Base-by-base conservation (phyloP, 306 rosid species). In the Cucurbita argyrosperma region DNA sequence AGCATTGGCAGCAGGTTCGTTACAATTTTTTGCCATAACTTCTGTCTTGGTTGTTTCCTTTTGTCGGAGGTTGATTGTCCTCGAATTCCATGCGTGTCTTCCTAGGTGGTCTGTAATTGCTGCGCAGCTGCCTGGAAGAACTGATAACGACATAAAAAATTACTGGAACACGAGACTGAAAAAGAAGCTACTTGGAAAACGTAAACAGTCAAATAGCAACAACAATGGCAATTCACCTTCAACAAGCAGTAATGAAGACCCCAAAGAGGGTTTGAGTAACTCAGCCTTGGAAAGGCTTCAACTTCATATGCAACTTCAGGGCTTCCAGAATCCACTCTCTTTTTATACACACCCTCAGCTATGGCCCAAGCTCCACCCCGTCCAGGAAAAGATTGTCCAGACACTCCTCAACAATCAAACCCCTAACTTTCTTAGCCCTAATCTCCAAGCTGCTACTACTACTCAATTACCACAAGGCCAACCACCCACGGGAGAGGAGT, bases 41-140 rank as follows among this genome's bases (percentile, higher is more conserved):
- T 72, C 5, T 42, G 6, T 56, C 21, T 56, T 37, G 43, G 69
- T 68, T 77, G 10, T 68, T 80, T 77, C 18, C 38, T 30, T 74
- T 71, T 67, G 79, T 79, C 45, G 49, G 80, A 74, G 81, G 80
- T 40, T 79, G 72, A 79, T 55, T 38, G 21, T 21, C 78, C 21
- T 75, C 13, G 51, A 74, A 81, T 80, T 57, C 46, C 11, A 13
- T 66, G 52, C 7, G 5, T 77, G 39, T 23, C 40, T 77, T 30
- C 78, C 16, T 75, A 95, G 99, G 96, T 95, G 99, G 99, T 95
- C 99, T 78, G 89, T 95, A 56, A 95, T 95, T 80, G 97, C 99
- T 50, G 99, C 99, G 10, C 99, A 91, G 38, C 81, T 95, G 80
- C 97, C 99, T 50, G 99, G 99, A 87, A 89, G 99, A 81, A 95